These are phyloP conservation scores for Scheffersomyces parashehatae DNA, from an alignment of 1,139 yeast genomes.

Conservation along the genomic window DNA sequence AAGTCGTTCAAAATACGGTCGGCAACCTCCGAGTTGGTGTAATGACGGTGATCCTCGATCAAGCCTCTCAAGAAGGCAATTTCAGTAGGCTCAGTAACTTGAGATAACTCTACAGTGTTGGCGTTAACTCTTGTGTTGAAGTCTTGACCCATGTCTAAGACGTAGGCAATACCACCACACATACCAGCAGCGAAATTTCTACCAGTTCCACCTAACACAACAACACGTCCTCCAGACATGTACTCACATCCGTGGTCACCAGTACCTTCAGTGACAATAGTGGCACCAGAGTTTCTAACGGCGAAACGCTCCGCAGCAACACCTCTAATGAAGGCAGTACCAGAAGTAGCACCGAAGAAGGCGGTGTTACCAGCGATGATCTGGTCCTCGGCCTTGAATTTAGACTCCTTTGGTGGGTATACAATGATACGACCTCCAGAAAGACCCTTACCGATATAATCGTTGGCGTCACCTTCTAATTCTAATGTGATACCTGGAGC, in stretches of 20 bases:
- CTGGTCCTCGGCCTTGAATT: slow-evolving; percentile 92
- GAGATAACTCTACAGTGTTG: slow-evolving; percentile 79
- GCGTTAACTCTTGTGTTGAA: slow-evolving; percentile 77
- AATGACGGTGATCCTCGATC: slow-evolving; percentile 93
- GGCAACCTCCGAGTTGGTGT: slow-evolving; percentile 91
- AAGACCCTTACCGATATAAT: slow-evolving; percentile 95
- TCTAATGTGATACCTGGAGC: slow-evolving; percentile 96
- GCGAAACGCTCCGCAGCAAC: slow-evolving; percentile 98
- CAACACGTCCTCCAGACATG: slow-evolving; percentile 99
- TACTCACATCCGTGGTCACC: slow-evolving; percentile 99
- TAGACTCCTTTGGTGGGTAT: slow-evolving; percentile 84
- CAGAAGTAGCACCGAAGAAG: slow-evolving; percentile 96
- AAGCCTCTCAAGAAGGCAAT: slow-evolving; percentile 92
- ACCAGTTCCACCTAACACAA: slow-evolving; percentile 88
- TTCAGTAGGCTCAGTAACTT: slow-evolving; percentile 83
- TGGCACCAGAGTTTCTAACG: slow-evolving; percentile 98
- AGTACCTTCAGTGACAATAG: slow-evolving; percentile 93
- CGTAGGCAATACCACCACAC: slow-evolving; percentile 99
- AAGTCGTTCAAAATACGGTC: slow-evolving; percentile 80
- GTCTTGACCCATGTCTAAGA: slow-evolving; percentile 92
- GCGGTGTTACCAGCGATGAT: slow-evolving; percentile 97
- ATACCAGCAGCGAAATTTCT: slow-evolving; percentile 98
- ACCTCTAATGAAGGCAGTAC: slow-evolving; percentile 92
- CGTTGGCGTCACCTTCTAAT: slow-evolving; percentile 96
- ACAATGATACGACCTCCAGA: slow-evolving; percentile 94